Evolutionary conservation across 371 early-diverging fungal genomes (phyloP).

Genomic region (Chytridiales sp.): DNA sequence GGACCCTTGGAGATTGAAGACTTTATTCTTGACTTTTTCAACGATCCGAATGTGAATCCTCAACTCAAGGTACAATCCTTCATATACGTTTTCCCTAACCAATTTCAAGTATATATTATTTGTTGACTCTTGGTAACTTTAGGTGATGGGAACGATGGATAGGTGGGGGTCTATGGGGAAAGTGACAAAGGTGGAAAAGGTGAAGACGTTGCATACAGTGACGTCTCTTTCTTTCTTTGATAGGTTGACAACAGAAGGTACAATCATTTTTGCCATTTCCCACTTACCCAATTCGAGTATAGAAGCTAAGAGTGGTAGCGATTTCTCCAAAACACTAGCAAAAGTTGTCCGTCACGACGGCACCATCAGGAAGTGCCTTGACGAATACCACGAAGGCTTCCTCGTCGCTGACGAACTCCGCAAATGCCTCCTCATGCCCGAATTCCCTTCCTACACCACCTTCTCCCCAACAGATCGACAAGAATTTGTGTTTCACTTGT

Average conservation of each 20-base stretch:
- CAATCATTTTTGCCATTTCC: not conserved
- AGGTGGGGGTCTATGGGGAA: slow-evolving; percentile 43
- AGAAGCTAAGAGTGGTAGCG: too few species aligned
- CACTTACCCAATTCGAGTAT: too few species aligned
- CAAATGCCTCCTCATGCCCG: slow-evolving; percentile 38
- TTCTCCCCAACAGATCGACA: slow-evolving; percentile 35
- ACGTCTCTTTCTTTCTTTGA: slow-evolving; percentile 46
- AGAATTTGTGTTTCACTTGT: slow-evolving; percentile 50
- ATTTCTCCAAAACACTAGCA: not conserved
- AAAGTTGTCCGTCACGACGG: slow-evolving; percentile 39
- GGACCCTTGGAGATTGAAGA: slow-evolving; percentile 29
- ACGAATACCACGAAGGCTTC: slow-evolving; percentile 41
- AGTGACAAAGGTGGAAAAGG: slow-evolving; percentile 30
- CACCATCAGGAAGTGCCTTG: slow-evolving; percentile 47
- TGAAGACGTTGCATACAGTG: slow-evolving; percentile 30
- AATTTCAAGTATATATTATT: not conserved
- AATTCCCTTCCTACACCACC: slow-evolving; percentile 27
- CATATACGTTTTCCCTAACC: not conserved
- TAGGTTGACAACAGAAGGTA: slow-evolving; percentile 32
- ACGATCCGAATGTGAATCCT: slow-evolving; percentile 31
- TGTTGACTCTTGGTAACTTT: not conserved
- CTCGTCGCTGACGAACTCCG: slow-evolving; percentile 47
- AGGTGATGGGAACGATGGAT: slow-evolving; percentile 36
- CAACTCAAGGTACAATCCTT: slow-evolving; percentile 28
- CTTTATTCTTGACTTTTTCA: slow-evolving; percentile 49